These are phyloP conservation scores for Termitomyces sp. DNA, from an alignment of 768 basidiomycete genomes.

Conservation along the genomic window DNA sequence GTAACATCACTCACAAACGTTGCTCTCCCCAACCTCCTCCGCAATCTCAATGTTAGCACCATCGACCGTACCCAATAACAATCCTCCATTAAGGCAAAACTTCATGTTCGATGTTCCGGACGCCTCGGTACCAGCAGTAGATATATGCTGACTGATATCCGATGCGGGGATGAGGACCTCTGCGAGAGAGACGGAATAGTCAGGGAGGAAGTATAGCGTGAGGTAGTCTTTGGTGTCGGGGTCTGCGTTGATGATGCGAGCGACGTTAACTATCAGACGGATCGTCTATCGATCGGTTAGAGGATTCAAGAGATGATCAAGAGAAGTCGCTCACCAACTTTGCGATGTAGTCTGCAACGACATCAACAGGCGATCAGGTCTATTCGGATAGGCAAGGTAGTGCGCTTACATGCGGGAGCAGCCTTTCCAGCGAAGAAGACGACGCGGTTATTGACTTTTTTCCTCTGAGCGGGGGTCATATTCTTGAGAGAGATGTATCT, in stretches of 20 bases:
- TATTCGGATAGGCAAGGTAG: not conserved
- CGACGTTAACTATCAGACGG: constrained; percentile 89
- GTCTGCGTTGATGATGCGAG: constrained; percentile 74
- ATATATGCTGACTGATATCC: constrained; percentile 95
- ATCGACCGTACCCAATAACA: constrained; percentile 86
- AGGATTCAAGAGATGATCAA: not conserved
- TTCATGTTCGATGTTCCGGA: constrained; percentile 83
- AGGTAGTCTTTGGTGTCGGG: constrained; percentile 85
- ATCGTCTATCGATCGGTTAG: constrained; percentile 52
- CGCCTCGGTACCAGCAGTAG: constrained; percentile 93
- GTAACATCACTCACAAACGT: constrained; percentile 66
- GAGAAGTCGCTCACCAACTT: constrained; percentile 53
- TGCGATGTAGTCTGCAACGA: constrained; percentile 71
- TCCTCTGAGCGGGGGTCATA: constrained; percentile 72
- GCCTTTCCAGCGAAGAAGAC: constrained; percentile 99
- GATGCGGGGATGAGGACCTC: constrained; percentile 88
- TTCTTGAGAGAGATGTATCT: constrained; percentile 79
- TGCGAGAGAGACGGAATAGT: constrained; percentile 84
- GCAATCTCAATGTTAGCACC: constrained; percentile 97
- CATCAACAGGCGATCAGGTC: constrained; percentile 5
- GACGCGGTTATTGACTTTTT: constrained; percentile 78
- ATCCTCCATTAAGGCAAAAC: constrained; percentile 87
- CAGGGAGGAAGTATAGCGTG: constrained; percentile 91
- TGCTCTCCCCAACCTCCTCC: constrained; percentile 87
- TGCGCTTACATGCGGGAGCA: constrained; percentile 76